Base-by-base conservation (phyloP, 805 yeast species). In the Yarrowia divulgata region DNA sequence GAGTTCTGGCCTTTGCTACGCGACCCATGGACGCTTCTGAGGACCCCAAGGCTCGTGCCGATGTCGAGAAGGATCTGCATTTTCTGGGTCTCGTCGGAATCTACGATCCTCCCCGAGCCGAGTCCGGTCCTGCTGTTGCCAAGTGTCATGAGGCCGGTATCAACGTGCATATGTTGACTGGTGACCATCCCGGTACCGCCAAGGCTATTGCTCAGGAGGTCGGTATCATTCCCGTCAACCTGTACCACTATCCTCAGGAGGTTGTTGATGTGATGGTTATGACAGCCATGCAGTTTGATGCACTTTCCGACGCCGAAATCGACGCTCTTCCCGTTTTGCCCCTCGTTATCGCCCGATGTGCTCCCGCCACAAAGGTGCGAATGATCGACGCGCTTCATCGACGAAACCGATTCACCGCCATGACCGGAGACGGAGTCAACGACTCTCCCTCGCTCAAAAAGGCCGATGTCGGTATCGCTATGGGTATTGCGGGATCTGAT, bases 401-500 rank as follows among this genome's bases (percentile, higher is more conserved):
- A 74, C 85, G 85, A 77, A 79, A 83, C 71, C 81, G 87, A 75
- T 83, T 87, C 78, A 83, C 88, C 78, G 94, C 94, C 19, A 90
- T 90, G 94, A 88, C 92, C 37, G 92, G 92, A 71, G 94, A 90
- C 77, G 94, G 94, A 72, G 93, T 90, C 55, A 90, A 90, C 76
- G 94, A 90, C 76, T 88, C 93, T 1, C 94, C 94, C 34, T 85
- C 90, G 43, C 81, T 90, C 78, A 89, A 89, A 76, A 86, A 82
- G 72, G 89, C 94, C 3, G 93, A 90, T 77, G 91, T 90, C 69
- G 94, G 94, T 72, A 89, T 90, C 77, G 92, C 94, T 12, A 90
- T 90, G 94, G 94, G 94, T 58, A 81, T 86, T 79, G 85, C 88
- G 71, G 94, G 94, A 6, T 87, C 91, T 13, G 94, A 90, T 80